Evolutionary conservation across 495 filamentous ascomycete species (phyloP), one percentile per base, ranked within the genome.

Genomic region (Penicillium cosmopolitanum): DNA sequence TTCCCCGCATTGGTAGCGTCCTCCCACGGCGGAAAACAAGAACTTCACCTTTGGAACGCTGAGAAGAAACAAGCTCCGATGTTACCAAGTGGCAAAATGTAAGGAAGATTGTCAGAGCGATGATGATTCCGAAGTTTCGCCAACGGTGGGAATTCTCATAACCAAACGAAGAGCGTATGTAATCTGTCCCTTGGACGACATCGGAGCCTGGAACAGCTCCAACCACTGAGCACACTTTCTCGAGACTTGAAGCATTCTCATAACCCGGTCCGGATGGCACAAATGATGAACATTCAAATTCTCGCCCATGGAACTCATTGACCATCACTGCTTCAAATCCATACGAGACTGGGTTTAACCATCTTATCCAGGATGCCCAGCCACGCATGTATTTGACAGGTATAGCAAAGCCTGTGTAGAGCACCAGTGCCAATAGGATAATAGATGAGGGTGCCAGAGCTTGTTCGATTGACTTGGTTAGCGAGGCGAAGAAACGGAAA

Each of bases 331-430:
- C 79, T 72, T 97, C 93, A 66, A 96, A 97, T 1, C 89, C 85
- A 62, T 96, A 97, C 1, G 84, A 85, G 40, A 97, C 84, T 4
- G 92, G 92, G 60, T 96, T 87, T 12, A 97, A 70, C 60, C 91
- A 97, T 62, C 91, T 90, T 35, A 97, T 77, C 93, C 93, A 96
- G 34, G 89, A 82, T 62, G 89, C 90, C 89, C 92, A 96, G 3
- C 75, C 80, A 15, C 87, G 84, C 91, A 96, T 96, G 54, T 75
- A 50, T 50, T 66, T 71, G 43, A 84, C 83, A 0, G 92, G 93
- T 60, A 97, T 91, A 5, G 86, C 86, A 71, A 96, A 97, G 7
- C 93, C 93, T 51, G 93, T 96, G 68, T 94, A 97, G 58, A 96
- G 89, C 65, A 96, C 79, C 38, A 96, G 77, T 40, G 84, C 82